Percentiles rank a stretch among this genome's conserved stretches.
These are phyloP conservation scores for Cutaneotrichosporon cyanovorans DNA, from an alignment of 1,284 basidiomycete genomes.

Conservation along the genomic window DNA sequence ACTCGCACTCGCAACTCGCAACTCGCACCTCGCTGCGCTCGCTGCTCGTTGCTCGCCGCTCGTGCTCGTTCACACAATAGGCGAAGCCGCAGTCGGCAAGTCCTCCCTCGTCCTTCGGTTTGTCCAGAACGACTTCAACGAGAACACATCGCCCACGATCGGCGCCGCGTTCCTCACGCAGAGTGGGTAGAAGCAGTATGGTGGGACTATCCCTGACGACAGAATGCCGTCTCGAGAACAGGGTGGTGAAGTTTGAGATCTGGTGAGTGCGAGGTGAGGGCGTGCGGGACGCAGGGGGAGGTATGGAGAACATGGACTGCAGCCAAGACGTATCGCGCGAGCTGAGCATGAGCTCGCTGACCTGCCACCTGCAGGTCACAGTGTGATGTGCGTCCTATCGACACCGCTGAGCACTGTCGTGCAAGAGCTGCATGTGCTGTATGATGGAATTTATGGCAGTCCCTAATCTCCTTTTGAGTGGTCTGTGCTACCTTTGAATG, in stretches of 20 bases:
- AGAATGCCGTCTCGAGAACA: conserved; percentile 47
- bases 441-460: too few relatives aligned
- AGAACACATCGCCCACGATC: conserved; percentile 69
- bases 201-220: conserved; percentile 3
- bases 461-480: too few relatives aligned
- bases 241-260: conserved; percentile 48
- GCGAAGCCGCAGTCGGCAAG: conserved; percentile 98
- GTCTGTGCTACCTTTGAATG: too few relatives aligned
- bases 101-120: conserved; percentile 98
- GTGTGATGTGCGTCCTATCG: too few relatives aligned
- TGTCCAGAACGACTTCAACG: conserved; percentile 52
- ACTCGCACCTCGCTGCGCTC: neutral
- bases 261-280: conserved; percentile 30
- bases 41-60: neutral
- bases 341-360: too few relatives aligned
- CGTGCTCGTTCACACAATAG: conserved; percentile 47
- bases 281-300: too few relatives aligned
- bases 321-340: too few relatives aligned
- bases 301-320: too few relatives aligned
- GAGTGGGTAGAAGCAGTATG: conserved; percentile 37
- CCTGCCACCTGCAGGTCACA: too few relatives aligned
- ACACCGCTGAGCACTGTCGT: too few relatives aligned
- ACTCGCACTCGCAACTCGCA: neutral
- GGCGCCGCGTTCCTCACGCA: conserved; percentile 71
- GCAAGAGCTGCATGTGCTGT: too few relatives aligned